These are phyloP conservation scores for Hypomyces rosellus DNA, from an alignment of 2,329 filamentous ascomycete genomes.

Conservation along the genomic window DNA sequence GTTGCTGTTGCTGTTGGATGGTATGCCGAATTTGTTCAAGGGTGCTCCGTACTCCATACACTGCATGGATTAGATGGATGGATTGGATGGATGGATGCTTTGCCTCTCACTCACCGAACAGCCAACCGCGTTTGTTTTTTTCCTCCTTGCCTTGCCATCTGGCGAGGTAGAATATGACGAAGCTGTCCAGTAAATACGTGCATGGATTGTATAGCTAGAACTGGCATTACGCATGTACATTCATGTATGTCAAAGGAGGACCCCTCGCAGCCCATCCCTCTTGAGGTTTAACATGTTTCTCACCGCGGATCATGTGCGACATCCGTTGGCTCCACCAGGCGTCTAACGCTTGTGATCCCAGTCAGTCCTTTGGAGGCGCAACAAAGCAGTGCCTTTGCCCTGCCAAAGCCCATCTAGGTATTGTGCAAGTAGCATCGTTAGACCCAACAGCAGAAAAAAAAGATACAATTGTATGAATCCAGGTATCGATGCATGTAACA, in stretches of 20 bases:
- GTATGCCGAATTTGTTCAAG: too few species aligned
- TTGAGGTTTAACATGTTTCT: constrained; percentile 19
- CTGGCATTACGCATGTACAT: not conserved
- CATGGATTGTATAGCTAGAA: not conserved
- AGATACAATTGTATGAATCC: constrained; percentile 4
- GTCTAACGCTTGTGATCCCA: constrained; percentile 23
- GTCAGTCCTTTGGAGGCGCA: constrained; percentile 9
- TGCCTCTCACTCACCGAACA: not conserved
- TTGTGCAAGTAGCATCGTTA: not conserved
- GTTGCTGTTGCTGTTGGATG: too few species aligned
- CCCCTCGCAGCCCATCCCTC: constrained; percentile 15
- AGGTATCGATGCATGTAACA: not conserved
- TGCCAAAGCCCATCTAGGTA: not conserved
- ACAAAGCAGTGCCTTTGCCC: constrained; percentile 6
- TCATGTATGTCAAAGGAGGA: not conserved
- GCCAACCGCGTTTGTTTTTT: not conserved
- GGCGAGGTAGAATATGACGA: too few species aligned
- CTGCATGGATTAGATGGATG: not conserved
- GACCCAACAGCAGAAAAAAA: constrained; percentile 15
- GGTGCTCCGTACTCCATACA: not conserved
- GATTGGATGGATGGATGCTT: too few species aligned
- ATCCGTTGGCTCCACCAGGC: constrained; percentile 24
- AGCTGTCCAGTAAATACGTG: too few species aligned
- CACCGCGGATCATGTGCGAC: constrained; percentile 26
- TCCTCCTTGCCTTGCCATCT: too few species aligned